Evolutionary conservation across 768 basidiomycete species (phyloP), one percentile per base, ranked within the genome.

Genomic region (Dendrothele bispora): DNA sequence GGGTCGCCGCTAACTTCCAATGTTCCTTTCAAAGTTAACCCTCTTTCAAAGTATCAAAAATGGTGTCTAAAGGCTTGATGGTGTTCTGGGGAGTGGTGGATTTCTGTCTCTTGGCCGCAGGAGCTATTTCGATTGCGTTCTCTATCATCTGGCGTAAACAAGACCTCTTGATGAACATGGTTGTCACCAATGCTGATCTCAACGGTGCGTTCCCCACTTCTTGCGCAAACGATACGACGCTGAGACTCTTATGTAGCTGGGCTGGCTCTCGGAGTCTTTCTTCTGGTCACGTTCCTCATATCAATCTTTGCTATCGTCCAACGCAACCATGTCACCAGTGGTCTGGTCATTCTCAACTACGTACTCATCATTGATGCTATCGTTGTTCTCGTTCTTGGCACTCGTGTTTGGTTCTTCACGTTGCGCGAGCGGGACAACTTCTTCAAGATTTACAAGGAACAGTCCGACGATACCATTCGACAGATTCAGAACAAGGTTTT

Each of bases 351-450:
- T 30, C 80, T 92, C 56, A 93, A 92, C 67, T 91, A 85, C 72
- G 57, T 74, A 22, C 82, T 94, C 43, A 64, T 94, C 28, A 47
- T 74, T 32, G 84, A 93, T 57, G 77, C 76, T 7, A 55, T 87
- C 36, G 73, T 75, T 21, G 76, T 86, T 34, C 65, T 86, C 40
- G 57, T 83, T 43, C 67, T 90, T 22, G 91, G 88, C 50, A 79
- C 84, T 18, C 77, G 80, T 54, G 69, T 95, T 42, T 95, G 93
- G 93, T 82, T 87, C 67, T 89, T 70, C 61, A 91, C 91, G 5
- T 73, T 95, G 15, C 66, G 76, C 46, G 85, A 91, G 61, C 80
- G 85, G 22, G 66, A 68, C 36, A 81, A 88, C 56, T 95, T 84
- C 67, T 77, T 81, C 51, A 51, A 50, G 1, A 65, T 80, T 21